Percentiles rank a stretch among this genome's conserved stretches.
These are phyloP conservation scores for Fusarium tjaetaba DNA, from an alignment of 2,329 filamentous ascomycete genomes.

Conservation along the genomic window DNA sequence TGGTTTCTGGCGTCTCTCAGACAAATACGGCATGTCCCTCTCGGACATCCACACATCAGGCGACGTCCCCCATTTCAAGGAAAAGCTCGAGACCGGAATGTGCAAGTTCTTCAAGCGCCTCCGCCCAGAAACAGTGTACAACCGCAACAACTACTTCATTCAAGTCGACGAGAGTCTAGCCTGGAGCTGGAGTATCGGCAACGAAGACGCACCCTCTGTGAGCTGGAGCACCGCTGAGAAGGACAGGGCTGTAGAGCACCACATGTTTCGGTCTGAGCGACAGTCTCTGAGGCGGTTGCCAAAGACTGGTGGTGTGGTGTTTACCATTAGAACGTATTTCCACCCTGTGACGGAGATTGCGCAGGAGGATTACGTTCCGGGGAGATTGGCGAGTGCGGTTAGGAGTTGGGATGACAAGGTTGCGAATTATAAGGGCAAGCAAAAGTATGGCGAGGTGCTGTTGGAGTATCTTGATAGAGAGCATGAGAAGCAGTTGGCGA, in stretches of 20 bases:
- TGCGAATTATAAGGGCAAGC: conserved; percentile 78
- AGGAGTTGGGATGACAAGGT: conserved; percentile 86
- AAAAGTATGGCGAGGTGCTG: conserved; percentile 77
- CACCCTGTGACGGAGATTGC: conserved; percentile 74
- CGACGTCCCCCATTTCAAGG: conserved; percentile 76
- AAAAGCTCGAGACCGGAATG: conserved; percentile 82
- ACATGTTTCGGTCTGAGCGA: conserved; percentile 80
- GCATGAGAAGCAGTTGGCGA: conserved; percentile 77
- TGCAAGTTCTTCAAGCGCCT: conserved; percentile 81
- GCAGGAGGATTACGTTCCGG: conserved; percentile 79
- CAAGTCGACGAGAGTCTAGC: conserved; percentile 82
- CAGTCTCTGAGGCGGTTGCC: conserved; percentile 74
- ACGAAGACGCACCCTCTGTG: conserved; percentile 71
- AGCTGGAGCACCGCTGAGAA: conserved; percentile 83
- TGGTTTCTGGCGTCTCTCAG: conserved; percentile 84
- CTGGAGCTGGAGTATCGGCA: conserved; percentile 81
- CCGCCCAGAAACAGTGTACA: conserved; percentile 70
- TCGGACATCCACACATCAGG: conserved; percentile 83
- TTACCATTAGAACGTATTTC: conserved; percentile 86
- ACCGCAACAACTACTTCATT: conserved; percentile 85
- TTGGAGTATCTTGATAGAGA: conserved; percentile 80
- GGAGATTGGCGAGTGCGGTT: conserved; percentile 78
- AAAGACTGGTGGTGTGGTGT: conserved; percentile 67
- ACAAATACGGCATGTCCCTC: conserved; percentile 83
- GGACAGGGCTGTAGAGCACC: conserved; percentile 75